A percentile compares a stretch with the other conserved stretches of the same genome.
These are phyloP conservation scores for Candida nitratophila DNA, from an alignment of 805 yeast species.

Conservation along the genomic window DNA sequence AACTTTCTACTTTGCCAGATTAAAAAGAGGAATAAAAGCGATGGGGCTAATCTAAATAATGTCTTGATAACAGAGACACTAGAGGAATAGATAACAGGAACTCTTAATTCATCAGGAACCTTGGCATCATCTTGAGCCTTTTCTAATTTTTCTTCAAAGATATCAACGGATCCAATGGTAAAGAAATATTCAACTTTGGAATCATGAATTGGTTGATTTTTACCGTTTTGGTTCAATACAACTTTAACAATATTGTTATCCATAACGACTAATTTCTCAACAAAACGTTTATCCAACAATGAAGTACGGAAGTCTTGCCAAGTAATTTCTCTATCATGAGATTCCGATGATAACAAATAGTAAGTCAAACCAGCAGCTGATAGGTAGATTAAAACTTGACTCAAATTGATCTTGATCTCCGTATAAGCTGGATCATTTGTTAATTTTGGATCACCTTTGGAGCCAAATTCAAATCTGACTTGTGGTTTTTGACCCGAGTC, in stretches of 20 bases:
- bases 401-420: not conserved
- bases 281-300: conserved; percentile 71
- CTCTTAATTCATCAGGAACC: conserved; percentile 60
- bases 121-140: conserved; percentile 62
- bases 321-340: conserved; percentile 25
- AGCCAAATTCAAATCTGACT: not conserved
- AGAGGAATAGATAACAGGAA: conserved; percentile 72
- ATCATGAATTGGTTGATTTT: conserved; percentile 22
- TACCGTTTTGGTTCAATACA: conserved; percentile 41
- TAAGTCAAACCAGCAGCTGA: conserved; percentile 14
- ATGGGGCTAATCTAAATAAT: conserved; percentile 70
- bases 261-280: conserved; percentile 63
- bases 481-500: not conserved
- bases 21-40: conserved; percentile 75
- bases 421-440: not conserved
- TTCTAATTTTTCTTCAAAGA: conserved; percentile 78
- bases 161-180: conserved; percentile 82
- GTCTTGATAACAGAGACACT: conserved; percentile 58
- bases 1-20: conserved; percentile 55
- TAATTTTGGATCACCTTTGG: not conserved
- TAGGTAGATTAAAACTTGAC: conserved; percentile 11
- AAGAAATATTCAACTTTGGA: conserved; percentile 37
- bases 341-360: conserved; percentile 13
- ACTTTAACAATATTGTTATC: conserved; percentile 71
- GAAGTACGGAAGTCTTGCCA: conserved; percentile 78